A percentile compares a stretch with the other conserved stretches of the same genome.
Conservation (phyloP, 1,284 basidiomycete genomes). For the Taiwanofungus camphoratus region DNA sequence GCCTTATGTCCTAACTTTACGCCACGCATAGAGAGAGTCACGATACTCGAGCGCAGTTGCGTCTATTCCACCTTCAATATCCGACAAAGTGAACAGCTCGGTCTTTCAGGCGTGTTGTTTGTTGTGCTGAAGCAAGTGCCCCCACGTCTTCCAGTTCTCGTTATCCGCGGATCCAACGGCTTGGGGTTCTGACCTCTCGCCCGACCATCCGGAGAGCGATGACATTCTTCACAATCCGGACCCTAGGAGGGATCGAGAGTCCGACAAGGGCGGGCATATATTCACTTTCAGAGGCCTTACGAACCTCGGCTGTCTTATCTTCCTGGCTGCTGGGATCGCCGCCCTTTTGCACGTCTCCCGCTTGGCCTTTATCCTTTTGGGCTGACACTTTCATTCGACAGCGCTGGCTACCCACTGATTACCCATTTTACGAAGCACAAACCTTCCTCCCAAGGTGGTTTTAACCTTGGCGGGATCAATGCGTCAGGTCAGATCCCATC, state of each 20-base stretch:
- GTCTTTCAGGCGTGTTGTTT: neutral
- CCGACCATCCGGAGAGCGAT: constrained; percentile 53
- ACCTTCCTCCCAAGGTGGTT: constrained; percentile 55
- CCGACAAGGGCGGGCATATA: constrained; percentile 56
- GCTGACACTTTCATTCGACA: constrained; percentile 23
- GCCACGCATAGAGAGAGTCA: constrained; percentile 35
- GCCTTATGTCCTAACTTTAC: constrained; percentile 1
- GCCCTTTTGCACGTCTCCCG: constrained; percentile 60
- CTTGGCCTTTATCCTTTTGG: constrained; percentile 1
- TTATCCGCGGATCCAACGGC: constrained; percentile 65
- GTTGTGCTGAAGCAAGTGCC: too few species aligned
- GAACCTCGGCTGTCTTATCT: constrained; percentile 72
- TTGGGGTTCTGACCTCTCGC: constrained; percentile 66
- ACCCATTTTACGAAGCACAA: constrained; percentile 52
- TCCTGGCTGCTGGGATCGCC: constrained; percentile 59
- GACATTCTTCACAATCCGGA: constrained; percentile 76
- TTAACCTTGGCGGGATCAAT: constrained; percentile 80
- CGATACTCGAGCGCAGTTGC: constrained; percentile 31
- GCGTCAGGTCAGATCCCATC: constrained; percentile 66
- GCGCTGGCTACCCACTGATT: constrained; percentile 80
- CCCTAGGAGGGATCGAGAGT: constrained; percentile 63
- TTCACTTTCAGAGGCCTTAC: constrained; percentile 70
- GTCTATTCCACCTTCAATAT: constrained; percentile 28
- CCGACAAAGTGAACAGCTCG: constrained; percentile 31
- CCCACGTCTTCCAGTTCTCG: constrained; percentile 47